Conservation (phyloP, 306 rosid genomes). For the Malus fusca region DNA sequence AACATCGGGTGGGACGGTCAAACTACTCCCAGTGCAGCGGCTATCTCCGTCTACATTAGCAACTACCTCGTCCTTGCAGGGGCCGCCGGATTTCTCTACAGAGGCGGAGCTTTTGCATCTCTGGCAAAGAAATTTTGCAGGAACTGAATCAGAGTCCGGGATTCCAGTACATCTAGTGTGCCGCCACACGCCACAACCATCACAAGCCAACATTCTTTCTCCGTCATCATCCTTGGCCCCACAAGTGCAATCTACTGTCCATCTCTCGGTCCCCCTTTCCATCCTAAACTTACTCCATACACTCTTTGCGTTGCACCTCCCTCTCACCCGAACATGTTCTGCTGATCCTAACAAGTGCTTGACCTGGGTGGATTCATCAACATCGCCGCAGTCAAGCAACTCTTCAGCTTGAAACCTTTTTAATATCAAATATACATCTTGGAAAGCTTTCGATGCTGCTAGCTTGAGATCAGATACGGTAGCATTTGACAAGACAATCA, state of each 20-base stretch:
- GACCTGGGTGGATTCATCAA: conserved; percentile 65
- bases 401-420: conserved; percentile 69
- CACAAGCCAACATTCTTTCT: conserved; percentile 95
- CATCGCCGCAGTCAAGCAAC: conserved; percentile 50
- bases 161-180: conserved; percentile 85
- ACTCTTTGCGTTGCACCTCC: conserved; percentile 58
- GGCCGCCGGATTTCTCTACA: conserved; percentile 27
- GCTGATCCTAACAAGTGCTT: conserved; percentile 50
- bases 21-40: conserved; percentile 32
- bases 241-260: conserved; percentile 93
- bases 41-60: conserved; percentile 22
- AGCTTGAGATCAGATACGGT: conserved; percentile 59
- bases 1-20: conserved; percentile 37
- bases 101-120: conserved; percentile 42
- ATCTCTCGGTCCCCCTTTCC: conserved; percentile 90
- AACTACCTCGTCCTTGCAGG: conserved; percentile 44
- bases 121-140: conserved; percentile 60
- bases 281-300: conserved; percentile 65
- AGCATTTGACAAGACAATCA: conserved; percentile 57
- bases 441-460: conserved; percentile 71
- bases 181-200: conserved; percentile 76
- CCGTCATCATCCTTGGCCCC: conserved; percentile 96
- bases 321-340: conserved; percentile 44
- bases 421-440: conserved; percentile 69
- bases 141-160: conserved; percentile 56